Base-by-base conservation (phyloP, 208 protist species). In the Endotrypanum monterogeii region DNA sequence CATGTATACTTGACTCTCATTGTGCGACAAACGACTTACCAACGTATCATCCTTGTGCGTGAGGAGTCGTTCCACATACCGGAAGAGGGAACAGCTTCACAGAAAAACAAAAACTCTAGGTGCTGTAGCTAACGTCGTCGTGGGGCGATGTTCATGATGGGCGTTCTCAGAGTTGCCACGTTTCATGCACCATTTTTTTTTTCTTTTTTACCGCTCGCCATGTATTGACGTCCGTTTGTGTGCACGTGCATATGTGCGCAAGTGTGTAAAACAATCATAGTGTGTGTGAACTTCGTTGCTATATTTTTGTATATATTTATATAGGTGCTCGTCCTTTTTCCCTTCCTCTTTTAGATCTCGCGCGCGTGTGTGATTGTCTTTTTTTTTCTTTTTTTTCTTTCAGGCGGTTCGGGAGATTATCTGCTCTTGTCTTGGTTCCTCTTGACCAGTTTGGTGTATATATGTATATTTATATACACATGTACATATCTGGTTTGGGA, bases 11-110 rank as follows among this genome's bases (percentile, higher is more conserved):
- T 89, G 82, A 60, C 88, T 9, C 72, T 65, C 30, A 74, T 73
- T 11, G 30, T 71, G 23, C 75, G 75, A 23, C 71, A 84, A 57
- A 90, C 87, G 60, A 94, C 92, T 48, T 94, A 91, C 77, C 78
- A 93, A 46, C 86, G 83, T 51, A 86, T 96, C 6, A 55, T 90
- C 57, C 18, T 28, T 44, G 74, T 80, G 77, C 81, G 91, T 20
- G 76, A 86, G 67, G 7, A 67, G 63, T 30, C 61, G 11, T 48
- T 73, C 35, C 55, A 67, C 25, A 32, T 71, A 14, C 30, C n/a
- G 0, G 41, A 25, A 8, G 48, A 37, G 3, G 73, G 32, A 1
- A 54, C 11, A 23, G 52, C 46, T 8, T 1, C 25, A 20, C 28
- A 46, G 55, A 20, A n/a, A 48, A 68, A 55, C 37, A 75, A 57